A percentile compares a stretch with the other conserved stretches of the same genome.
These are phyloP conservation scores for Tetraselmis striata DNA, from an alignment of 139 green algal species.

Conservation along the genomic window DNA sequence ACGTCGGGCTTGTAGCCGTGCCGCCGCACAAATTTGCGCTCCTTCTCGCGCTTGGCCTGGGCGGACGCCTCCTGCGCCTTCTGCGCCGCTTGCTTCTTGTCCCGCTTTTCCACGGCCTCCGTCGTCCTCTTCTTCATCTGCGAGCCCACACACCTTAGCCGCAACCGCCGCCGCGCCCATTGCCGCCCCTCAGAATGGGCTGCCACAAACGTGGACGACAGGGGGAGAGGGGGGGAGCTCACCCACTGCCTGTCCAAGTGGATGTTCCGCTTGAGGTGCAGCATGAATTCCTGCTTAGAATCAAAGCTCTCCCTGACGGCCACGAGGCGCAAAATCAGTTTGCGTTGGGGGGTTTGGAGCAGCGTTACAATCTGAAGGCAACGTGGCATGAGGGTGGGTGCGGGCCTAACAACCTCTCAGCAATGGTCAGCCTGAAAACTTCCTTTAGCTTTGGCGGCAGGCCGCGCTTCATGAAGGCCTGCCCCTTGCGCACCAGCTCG, in stretches of 20 bases:
- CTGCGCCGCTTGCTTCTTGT: neutral
- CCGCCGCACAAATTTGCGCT: neutral
- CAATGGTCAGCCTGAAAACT: neutral
- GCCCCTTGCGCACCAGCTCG: neutral
- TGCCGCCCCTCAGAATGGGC: too few relatives aligned
- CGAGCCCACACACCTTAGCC: neutral
- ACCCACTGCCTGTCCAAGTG: neutral
- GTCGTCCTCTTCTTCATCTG: neutral
- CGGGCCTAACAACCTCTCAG: neutral
- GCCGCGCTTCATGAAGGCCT: neutral
- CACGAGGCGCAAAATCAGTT: too few relatives aligned
- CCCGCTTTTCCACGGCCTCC: neutral
- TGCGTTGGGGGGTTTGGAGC: neutral
- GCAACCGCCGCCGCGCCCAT: too few relatives aligned
- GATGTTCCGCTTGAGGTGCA: neutral
- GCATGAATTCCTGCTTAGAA: neutral
- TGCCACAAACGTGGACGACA: too few relatives aligned
- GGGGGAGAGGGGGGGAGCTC: neutral
- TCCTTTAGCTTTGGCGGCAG: neutral
- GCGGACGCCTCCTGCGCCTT: neutral
- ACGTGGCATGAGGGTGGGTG: too few relatives aligned
- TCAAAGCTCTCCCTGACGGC: neutral
- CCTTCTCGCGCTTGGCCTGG: neutral
- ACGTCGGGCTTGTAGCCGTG: neutral
- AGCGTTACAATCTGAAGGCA: neutral